Evolutionary conservation across 2,329 filamentous ascomycete genomes (phyloP), one percentile per base, ranked within the genome.

Genomic region (Colletotrichum musae): DNA sequence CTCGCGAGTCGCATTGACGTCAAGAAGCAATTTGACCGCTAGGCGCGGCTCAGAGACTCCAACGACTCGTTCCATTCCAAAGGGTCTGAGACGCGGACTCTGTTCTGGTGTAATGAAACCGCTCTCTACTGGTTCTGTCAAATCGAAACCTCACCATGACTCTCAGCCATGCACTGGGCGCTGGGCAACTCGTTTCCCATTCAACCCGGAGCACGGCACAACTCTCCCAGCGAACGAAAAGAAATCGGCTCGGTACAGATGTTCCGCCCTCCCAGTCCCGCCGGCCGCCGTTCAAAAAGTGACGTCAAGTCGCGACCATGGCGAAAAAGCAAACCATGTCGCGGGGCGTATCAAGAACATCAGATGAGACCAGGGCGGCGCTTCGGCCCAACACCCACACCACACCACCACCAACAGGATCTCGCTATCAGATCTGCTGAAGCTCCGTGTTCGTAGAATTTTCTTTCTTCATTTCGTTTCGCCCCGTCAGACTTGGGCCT

Each of bases 321-420:
- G 10, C 39, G 13, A 45, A 13, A 4, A 39, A 13, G 47, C 53
- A 9, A 43, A 43, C 41, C 18, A 58, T 50, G 61, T 54, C 41
- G 54, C 18, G 41, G 39, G 28, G 21, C 21, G 65, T 65, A 65
- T 68, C 65, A 68, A 18, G 51, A 21, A 59, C 16, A 53, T 68
- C 61, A 59, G 65, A 68, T 65, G 65, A 68, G 65, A 65, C 65
- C 61, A 56, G 48, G 41, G 2, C 16, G 41, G 41, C 16, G 32
- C 32, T 36, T 36, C 32, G 32, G 32, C 41, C 41, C 13, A n/a
- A n/a, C 15, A 43, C 41, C 13, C 7, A 43, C 41, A 43, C 16
- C 64, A 39, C 58, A 58, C 53, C 59, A 47, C 18, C 48, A 36
- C 7, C 32, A 36, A 36, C 7, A 32, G 9, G 32, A 10, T 24